phyloP scores from a whole-genome alignment of 1,284 basidiomycete genomes.

The Ganoderma lucidum region DNA sequence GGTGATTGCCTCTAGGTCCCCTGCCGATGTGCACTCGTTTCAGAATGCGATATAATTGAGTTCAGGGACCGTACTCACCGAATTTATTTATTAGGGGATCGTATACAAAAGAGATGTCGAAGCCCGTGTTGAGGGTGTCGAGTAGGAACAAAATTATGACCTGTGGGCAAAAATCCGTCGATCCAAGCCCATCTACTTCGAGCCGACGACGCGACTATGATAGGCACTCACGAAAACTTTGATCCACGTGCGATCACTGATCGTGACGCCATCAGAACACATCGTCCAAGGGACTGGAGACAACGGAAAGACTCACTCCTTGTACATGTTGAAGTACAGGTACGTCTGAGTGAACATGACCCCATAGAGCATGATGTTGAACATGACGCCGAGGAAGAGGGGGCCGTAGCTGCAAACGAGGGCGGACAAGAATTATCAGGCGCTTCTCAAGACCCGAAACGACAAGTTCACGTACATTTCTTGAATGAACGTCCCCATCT shows the following conservation, averaged over 20 bases:
- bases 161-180: slow-evolving; percentile 37
- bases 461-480: neutral
- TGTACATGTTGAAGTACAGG: slow-evolving; percentile 49
- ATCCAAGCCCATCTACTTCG: too few relatives aligned
- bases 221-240: slow-evolving; percentile 38
- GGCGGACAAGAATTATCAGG: neutral
- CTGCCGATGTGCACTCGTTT: neutral
- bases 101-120: slow-evolving; percentile 48
- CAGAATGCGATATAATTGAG: neutral
- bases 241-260: slow-evolving; percentile 41
- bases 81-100: slow-evolving; percentile 44
- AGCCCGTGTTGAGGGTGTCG: slow-evolving; percentile 46
- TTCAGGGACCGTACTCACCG: slow-evolving; percentile 28
- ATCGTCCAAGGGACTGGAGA: neutral
- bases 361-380: slow-evolving; percentile 50
- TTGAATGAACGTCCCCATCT: neutral
- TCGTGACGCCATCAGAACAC: neutral
- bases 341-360: slow-evolving; percentile 50
- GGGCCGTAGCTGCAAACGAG: slow-evolving; percentile 44
- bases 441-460: neutral
- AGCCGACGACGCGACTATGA: neutral
- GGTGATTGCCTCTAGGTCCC: slow-evolving; percentile 22
- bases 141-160: slow-evolving; percentile 42
- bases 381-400: slow-evolving; percentile 48
- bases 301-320: slow-evolving; percentile 38